phyloP scores from a whole-genome alignment of 2,329 filamentous ascomycete species.

The Cordyceps cicadae region DNA sequence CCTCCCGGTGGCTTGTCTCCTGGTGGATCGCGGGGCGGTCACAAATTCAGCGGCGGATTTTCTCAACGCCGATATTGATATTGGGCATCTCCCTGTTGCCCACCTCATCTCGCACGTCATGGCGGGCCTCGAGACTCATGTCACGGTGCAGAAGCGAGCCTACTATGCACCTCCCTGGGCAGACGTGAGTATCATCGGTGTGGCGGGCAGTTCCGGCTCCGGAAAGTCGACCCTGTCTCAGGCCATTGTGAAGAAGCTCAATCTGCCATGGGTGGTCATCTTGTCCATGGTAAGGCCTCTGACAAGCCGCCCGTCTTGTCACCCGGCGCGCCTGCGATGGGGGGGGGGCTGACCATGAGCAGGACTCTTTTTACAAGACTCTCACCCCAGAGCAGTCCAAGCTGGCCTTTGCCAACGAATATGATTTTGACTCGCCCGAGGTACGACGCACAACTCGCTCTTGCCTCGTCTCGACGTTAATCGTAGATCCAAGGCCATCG shows the following conservation, averaged over 20 bases:
- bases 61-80: background rate
- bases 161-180: slow-evolving; percentile 94
- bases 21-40: slow-evolving; percentile 10
- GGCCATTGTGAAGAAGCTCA: slow-evolving; percentile 81
- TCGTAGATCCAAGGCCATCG: slow-evolving; percentile 54
- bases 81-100: background rate
- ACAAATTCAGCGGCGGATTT: background rate
- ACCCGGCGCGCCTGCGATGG: too few relatives aligned
- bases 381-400: slow-evolving; percentile 70
- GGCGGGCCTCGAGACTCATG: slow-evolving; percentile 31
- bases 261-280: slow-evolving; percentile 96
- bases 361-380: slow-evolving; percentile 98
- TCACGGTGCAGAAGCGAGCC: slow-evolving; percentile 48
- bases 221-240: slow-evolving; percentile 89
- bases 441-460: slow-evolving; percentile 26
- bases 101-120: slow-evolving; percentile 13
- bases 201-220: slow-evolving; percentile 91
- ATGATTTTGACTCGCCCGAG: slow-evolving; percentile 89
- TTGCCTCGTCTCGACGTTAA: background rate
- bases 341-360: background rate
- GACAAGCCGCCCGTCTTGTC: background rate
- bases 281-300: slow-evolving; percentile 69
- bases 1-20: background rate
- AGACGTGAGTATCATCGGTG: slow-evolving; percentile 90
- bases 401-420: slow-evolving; percentile 81